phyloP scores from a whole-genome alignment of 495 filamentous ascomycete genomes.

The Aeminium ludgeri region DNA sequence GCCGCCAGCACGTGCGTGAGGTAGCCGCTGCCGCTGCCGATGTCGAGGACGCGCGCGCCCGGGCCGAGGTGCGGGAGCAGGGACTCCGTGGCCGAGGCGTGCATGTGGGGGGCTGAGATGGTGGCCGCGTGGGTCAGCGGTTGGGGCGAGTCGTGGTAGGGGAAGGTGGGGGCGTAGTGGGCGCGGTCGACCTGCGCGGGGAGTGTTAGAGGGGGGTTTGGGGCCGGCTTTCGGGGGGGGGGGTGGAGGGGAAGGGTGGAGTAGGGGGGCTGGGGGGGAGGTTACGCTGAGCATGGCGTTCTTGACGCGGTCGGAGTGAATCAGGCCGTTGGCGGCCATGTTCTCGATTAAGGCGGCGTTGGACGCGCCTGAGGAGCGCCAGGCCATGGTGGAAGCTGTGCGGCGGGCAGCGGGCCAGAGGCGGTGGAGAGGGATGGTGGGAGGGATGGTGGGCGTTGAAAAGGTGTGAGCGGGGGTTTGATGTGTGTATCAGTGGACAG shows the following conservation, averaged over 20 bases:
- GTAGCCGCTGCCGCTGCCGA: conserved; percentile 83
- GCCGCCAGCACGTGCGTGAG: conserved; percentile 79
- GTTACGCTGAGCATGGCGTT: conserved; percentile 61
- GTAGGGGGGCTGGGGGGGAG: background rate
- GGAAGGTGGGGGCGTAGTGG: conserved; percentile 48
- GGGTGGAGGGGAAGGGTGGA: conserved; percentile 1
- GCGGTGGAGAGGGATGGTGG: background rate
- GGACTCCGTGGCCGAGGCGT: conserved; percentile 46
- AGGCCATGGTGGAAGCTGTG: conserved; percentile 58
- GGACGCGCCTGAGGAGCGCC: conserved; percentile 62
- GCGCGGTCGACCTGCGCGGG: conserved; percentile 88
- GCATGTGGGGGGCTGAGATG: conserved; percentile 96
- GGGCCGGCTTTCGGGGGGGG: too few relatives aligned
- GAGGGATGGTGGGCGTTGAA: background rate
- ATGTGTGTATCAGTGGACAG: too few relatives aligned
- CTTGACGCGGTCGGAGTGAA: conserved; percentile 52
- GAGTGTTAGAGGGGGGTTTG: too few relatives aligned
- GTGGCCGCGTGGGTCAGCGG: conserved; percentile 74
- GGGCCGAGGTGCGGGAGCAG: conserved; percentile 34
- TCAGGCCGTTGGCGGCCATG: conserved; percentile 51
- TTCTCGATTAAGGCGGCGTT: conserved; percentile 72
- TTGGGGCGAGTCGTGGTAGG: conserved; percentile 87
- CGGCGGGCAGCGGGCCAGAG: background rate
- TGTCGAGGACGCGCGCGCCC: conserved; percentile 53
- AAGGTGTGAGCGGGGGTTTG: too few relatives aligned